Conservation (phyloP, 2,329 filamentous ascomycete species). For the Davidsoniella australis region DNA sequence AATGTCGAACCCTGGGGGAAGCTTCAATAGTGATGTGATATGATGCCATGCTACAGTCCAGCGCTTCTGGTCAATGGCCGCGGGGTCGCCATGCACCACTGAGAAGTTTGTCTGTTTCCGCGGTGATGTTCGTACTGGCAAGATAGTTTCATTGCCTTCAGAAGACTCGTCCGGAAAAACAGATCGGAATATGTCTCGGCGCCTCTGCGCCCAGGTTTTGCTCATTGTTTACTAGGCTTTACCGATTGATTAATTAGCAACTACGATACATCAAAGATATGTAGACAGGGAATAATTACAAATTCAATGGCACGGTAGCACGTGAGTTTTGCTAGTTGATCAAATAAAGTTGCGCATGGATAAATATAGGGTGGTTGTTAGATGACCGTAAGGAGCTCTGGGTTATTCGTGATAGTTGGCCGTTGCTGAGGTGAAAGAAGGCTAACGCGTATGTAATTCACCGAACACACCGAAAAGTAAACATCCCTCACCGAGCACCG, state of each 20-base stretch:
- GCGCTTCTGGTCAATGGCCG: constrained; percentile 31
- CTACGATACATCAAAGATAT: too few relatives aligned
- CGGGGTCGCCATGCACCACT: constrained; percentile 5
- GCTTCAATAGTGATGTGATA: constrained; percentile 38
- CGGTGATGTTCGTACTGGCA: constrained; percentile 9
- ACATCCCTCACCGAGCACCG: too few relatives aligned
- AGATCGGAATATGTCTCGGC: constrained; percentile 34
- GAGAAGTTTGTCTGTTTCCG: constrained; percentile 4
- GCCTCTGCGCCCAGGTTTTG: constrained; percentile 20
- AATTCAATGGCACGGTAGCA: too few relatives aligned
- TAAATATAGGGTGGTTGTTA: too few relatives aligned
- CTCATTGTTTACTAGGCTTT: constrained; percentile 1
- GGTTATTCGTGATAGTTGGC: too few relatives aligned
- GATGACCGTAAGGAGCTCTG: too few relatives aligned
- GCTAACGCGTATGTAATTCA: too few relatives aligned
- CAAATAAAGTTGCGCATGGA: too few relatives aligned
- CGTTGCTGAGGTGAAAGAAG: not conserved
- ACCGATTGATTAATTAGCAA: too few relatives aligned
- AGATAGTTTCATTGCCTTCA: constrained; percentile 13
- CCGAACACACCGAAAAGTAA: too few relatives aligned
- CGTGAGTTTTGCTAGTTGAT: too few relatives aligned
- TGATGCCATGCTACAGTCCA: constrained; percentile 47
- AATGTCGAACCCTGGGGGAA: constrained; percentile 36
- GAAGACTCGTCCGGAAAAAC: constrained; percentile 37
- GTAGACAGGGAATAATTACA: too few relatives aligned